Conservation (phyloP, 148 eudicot genomes). For the Dysphania ambrosioides region DNA sequence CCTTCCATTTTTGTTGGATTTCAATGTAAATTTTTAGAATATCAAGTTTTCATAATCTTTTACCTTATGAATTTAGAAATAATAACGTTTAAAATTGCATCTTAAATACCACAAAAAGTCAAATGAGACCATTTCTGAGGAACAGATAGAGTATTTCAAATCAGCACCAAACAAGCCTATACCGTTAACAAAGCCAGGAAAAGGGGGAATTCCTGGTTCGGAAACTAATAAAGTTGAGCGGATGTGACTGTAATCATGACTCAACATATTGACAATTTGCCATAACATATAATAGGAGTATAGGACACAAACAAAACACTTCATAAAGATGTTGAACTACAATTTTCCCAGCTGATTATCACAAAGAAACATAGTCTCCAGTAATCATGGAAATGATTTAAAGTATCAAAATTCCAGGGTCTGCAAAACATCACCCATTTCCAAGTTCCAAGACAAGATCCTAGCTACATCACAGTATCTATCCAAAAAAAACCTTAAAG, state of each 20-base stretch:
- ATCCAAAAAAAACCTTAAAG: constrained; percentile 21
- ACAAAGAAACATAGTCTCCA: neutral
- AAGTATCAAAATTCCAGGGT: constrained; percentile 18
- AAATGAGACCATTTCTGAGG: too few species aligned
- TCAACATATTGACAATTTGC: too few species aligned
- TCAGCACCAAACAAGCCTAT: neutral
- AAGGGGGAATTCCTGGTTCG: neutral
- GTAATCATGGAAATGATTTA: neutral
- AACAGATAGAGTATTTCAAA: neutral
- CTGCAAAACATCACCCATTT: too few species aligned
- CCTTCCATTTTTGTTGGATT: too few species aligned
- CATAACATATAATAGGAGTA: neutral
- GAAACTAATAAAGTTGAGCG: neutral
- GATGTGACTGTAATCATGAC: neutral
- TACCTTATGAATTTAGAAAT: too few species aligned
- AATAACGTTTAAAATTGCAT: too few species aligned
- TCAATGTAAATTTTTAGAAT: too few species aligned
- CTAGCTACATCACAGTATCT: constrained; percentile 13
- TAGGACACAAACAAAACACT: neutral
- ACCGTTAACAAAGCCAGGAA: neutral
- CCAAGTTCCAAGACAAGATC: neutral
- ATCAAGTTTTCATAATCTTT: too few species aligned
- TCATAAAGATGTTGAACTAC: too few species aligned
- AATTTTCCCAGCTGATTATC: neutral
- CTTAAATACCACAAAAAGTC: too few species aligned